A percentile compares a stretch with the other conserved stretches of the same genome.
Evolutionary conservation across 1,284 basidiomycete species (phyloP).

Genomic region (Dichomitus squalens): DNA sequence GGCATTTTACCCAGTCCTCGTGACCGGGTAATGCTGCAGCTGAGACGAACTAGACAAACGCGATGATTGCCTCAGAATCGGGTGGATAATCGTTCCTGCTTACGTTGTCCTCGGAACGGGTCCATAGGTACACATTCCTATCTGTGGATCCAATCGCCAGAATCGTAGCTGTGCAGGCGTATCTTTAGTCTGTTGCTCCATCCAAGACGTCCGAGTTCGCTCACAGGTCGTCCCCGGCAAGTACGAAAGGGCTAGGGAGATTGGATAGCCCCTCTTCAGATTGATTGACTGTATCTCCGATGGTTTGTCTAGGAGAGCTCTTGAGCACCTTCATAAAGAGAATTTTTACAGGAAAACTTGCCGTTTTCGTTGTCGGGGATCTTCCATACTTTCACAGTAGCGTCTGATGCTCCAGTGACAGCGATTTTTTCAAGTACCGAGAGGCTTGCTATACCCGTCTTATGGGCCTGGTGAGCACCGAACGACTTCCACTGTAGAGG

Average conservation of each 20-base stretch:
- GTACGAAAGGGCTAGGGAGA: conserved; percentile 64
- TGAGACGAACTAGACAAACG: conserved; percentile 53
- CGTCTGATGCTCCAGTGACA: conserved; percentile 82
- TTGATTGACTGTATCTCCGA: conserved; percentile 61
- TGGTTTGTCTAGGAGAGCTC: conserved; percentile 39
- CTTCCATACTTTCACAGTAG: conserved; percentile 73
- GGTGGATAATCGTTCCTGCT: conserved; percentile 5
- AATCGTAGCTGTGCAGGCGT: conserved; percentile 52
- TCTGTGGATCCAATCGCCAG: conserved; percentile 83
- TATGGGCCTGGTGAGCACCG: conserved; percentile 59
- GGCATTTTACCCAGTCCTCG: conserved; percentile 89
- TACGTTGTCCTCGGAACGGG: conserved; percentile 61
- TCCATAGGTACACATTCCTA: conserved; percentile 75
- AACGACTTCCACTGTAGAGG: conserved; percentile 54
- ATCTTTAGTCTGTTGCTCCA: not conserved
- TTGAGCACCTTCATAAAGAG: not conserved
- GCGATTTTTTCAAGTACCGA: conserved; percentile 50
- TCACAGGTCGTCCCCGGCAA: conserved; percentile 73
- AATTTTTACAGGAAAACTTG: conserved; percentile 15
- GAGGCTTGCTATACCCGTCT: conserved; percentile 68
- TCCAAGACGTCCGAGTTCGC: not conserved
- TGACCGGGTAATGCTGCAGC: conserved; percentile 76
- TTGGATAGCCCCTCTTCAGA: conserved; percentile 72
- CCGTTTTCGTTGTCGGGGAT: conserved; percentile 37
- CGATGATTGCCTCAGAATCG: not conserved